A percentile compares a stretch with the other conserved stretches of the same genome.
Conservation (phyloP, 495 filamentous ascomycete genomes). For the Xylaria nigripes region DNA sequence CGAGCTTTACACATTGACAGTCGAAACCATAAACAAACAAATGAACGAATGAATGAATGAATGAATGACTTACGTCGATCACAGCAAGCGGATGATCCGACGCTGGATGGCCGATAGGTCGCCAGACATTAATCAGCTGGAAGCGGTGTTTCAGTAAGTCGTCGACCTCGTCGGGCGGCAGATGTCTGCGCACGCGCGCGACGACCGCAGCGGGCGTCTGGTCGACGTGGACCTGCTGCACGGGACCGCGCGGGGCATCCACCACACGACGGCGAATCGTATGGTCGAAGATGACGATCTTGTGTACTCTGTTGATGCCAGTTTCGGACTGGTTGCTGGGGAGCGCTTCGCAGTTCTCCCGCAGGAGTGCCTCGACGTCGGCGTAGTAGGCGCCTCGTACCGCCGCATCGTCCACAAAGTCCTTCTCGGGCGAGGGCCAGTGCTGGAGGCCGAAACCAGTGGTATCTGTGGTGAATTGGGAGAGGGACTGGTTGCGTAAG, state of each 20-base stretch:
- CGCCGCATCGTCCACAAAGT: conserved; percentile 53
- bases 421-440: conserved; percentile 36
- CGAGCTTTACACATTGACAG: neutral
- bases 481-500: conserved; percentile 19
- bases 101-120: conserved; percentile 60
- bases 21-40: neutral
- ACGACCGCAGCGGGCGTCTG: conserved; percentile 60
- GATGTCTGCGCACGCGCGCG: conserved; percentile 57
- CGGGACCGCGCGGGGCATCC: conserved; percentile 52
- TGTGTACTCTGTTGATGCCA: conserved; percentile 31
- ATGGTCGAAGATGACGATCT: conserved; percentile 77
- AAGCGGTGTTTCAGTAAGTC: conserved; percentile 50
- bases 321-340: conserved; percentile 31
- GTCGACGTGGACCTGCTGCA: conserved; percentile 71
- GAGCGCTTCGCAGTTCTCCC: conserved; percentile 37
- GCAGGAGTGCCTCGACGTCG: conserved; percentile 63
- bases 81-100: conserved; percentile 61
- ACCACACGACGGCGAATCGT: conserved; percentile 60
- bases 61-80: conserved; percentile 36
- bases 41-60: neutral
- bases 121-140: conserved; percentile 82
- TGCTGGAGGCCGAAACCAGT: conserved; percentile 34
- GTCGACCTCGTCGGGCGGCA: conserved; percentile 45
- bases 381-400: conserved; percentile 67
- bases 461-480: conserved; percentile 31